Conservation (phyloP, 345 rosid genomes). For the Nephelium lappaceum region DNA sequence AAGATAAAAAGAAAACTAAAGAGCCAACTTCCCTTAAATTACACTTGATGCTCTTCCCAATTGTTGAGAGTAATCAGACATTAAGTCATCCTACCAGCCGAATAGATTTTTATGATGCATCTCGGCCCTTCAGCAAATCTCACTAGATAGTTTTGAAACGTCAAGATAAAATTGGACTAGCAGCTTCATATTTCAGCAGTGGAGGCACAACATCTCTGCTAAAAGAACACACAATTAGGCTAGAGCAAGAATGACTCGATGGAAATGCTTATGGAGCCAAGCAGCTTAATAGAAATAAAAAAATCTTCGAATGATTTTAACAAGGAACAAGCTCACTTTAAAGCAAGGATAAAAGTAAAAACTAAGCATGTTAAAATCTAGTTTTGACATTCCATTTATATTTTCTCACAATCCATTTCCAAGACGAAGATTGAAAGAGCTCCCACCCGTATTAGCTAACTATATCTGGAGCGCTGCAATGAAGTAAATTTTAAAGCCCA, state of each 20-base stretch:
- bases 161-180: slow-evolving; percentile 55
- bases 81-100: background rate
- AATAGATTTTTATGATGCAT: background rate
- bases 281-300: background rate
- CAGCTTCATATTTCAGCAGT: slow-evolving; percentile 43
- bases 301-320: background rate
- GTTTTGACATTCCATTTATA: background rate
- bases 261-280: background rate
- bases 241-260: background rate
- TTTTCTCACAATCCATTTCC: background rate
- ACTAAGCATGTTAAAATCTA: background rate
- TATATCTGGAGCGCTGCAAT: too few relatives aligned
- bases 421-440: background rate
- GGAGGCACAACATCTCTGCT: slow-evolving; percentile 52
- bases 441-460: too few relatives aligned
- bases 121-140: background rate
- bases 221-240: background rate
- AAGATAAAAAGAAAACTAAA: too few relatives aligned
- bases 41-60: background rate
- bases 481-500: too few relatives aligned
- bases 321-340: background rate
- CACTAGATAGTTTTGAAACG: background rate
- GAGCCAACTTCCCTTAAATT: background rate
- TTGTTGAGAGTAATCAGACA: too few relatives aligned
- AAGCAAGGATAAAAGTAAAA: too few relatives aligned